These are phyloP conservation scores for Claviceps capensis DNA, from an alignment of 2,329 filamentous ascomycete species.

Conservation along the genomic window DNA sequence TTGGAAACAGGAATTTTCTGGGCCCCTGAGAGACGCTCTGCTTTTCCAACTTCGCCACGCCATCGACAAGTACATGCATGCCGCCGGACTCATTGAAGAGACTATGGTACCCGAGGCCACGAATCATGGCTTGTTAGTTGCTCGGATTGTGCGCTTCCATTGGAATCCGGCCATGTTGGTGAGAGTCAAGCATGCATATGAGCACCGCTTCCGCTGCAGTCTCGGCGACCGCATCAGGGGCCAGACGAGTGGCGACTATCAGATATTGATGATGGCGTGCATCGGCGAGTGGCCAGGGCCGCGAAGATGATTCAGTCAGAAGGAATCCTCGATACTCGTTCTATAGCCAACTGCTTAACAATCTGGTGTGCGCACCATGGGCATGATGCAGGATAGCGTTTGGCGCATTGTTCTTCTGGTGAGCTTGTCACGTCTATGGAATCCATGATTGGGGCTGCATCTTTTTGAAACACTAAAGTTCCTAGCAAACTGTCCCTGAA, in stretches of 20 bases:
- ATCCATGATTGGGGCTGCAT: not conserved
- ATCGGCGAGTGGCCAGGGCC: slow-evolving; percentile 27
- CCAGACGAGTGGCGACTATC: slow-evolving; percentile 79
- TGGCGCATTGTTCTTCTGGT: not conserved
- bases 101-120: slow-evolving; percentile 80
- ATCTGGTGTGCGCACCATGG: too few relatives aligned
- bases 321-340: too few relatives aligned
- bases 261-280: slow-evolving; percentile 60
- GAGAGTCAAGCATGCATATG: slow-evolving; percentile 67
- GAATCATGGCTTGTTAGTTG: slow-evolving; percentile 67
- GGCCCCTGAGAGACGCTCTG: slow-evolving; percentile 82
- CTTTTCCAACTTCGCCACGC: slow-evolving; percentile 67
- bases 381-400: not conserved
- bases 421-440: not conserved
- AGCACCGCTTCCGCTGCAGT: slow-evolving; percentile 53
- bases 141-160: slow-evolving; percentile 66
- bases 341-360: too few relatives aligned
- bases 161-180: slow-evolving; percentile 68
- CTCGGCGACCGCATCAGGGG: slow-evolving; percentile 58
- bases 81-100: slow-evolving; percentile 70
- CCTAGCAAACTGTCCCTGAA: not conserved
- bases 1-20: slow-evolving; percentile 55
- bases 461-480: not conserved
- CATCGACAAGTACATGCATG: slow-evolving; percentile 68
- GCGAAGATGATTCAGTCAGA: not conserved